Evolutionary conservation across 805 yeast genomes (phyloP).

Genomic region (Schwanniomyces pseudopolymorphus): DNA sequence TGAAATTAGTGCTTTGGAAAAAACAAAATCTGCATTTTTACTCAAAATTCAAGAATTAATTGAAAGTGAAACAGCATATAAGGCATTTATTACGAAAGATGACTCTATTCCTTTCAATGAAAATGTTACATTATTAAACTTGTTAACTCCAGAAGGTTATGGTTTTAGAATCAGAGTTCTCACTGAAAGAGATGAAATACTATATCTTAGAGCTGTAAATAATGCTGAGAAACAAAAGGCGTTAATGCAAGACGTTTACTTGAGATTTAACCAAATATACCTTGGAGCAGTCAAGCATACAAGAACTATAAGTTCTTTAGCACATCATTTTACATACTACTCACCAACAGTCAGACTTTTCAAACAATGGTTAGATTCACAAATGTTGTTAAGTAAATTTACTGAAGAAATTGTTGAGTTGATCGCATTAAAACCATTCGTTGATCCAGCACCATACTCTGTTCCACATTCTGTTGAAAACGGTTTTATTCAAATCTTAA

Average conservation of each 20-base stretch:
- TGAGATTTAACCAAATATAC: conserved; percentile 65
- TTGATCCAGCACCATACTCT: conserved; percentile 82
- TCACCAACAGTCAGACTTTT: conserved; percentile 81
- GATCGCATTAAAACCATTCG: conserved; percentile 78
- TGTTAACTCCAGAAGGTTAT: conserved; percentile 85
- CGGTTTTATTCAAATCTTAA: conserved; percentile 75
- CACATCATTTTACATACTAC: conserved; percentile 69
- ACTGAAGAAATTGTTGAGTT: conserved; percentile 80
- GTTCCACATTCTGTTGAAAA: conserved; percentile 76
- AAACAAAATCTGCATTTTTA: conserved; percentile 86
- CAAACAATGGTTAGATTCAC: conserved; percentile 88
- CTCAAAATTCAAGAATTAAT: conserved; percentile 55
- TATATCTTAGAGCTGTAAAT: conserved; percentile 70
- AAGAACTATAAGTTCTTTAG: conserved; percentile 68
- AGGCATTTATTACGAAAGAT: conserved; percentile 64
- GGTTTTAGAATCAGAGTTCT: conserved; percentile 77
- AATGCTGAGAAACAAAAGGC: conserved; percentile 63
- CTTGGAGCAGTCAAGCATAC: conserved; percentile 76
- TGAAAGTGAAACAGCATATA: conserved; percentile 54
- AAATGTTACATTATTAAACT: conserved; percentile 55
- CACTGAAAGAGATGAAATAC: conserved; percentile 79
- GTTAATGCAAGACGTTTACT: conserved; percentile 57
- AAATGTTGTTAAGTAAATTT: conserved; percentile 68
- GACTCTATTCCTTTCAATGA: conserved; percentile 62
- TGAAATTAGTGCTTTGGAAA: conserved; percentile 79